Conservation (phyloP, 805 yeast species). For the Pichia manshurica region DNA sequence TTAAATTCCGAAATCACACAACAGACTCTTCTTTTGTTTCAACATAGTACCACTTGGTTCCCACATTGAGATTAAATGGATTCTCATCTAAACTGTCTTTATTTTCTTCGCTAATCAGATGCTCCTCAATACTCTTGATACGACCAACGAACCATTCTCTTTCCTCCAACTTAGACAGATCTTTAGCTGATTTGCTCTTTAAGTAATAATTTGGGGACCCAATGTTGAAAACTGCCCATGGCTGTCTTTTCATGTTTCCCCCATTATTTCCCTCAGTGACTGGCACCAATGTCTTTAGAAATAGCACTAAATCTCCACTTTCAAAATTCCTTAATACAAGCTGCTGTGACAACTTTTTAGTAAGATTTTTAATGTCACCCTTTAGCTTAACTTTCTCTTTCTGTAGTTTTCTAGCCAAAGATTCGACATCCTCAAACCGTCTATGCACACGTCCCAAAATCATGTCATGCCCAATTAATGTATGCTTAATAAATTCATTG, state of each 20-base stretch:
- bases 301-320: conserved; percentile 72
- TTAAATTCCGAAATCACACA: too few relatives aligned
- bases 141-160: conserved; percentile 84
- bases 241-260: conserved; percentile 30
- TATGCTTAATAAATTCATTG: conserved; percentile 25
- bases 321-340: conserved; percentile 65
- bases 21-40: conserved; percentile 34
- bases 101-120: conserved; percentile 42
- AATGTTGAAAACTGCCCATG: conserved; percentile 94
- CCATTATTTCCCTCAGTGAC: conserved; percentile 1
- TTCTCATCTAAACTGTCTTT: conserved; percentile 37
- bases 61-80: conserved; percentile 61
- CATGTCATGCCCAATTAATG: conserved; percentile 23
- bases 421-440: conserved; percentile 85
- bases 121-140: conserved; percentile 51
- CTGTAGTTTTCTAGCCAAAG: conserved; percentile 77
- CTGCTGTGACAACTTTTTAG: conserved; percentile 38
- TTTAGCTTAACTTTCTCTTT: conserved; percentile 56
- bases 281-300: conserved; percentile 58
- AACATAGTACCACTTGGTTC: conserved; percentile 58
- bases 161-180: conserved; percentile 27
- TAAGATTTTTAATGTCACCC: conserved; percentile 39
- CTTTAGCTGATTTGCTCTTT: conserved; percentile 31
- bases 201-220: conserved; percentile 83
- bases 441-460: conserved; percentile 44